These are phyloP conservation scores for Musa schizocarpa DNA, from an alignment of 176 grass and related monocot species.

Conservation along the genomic window DNA sequence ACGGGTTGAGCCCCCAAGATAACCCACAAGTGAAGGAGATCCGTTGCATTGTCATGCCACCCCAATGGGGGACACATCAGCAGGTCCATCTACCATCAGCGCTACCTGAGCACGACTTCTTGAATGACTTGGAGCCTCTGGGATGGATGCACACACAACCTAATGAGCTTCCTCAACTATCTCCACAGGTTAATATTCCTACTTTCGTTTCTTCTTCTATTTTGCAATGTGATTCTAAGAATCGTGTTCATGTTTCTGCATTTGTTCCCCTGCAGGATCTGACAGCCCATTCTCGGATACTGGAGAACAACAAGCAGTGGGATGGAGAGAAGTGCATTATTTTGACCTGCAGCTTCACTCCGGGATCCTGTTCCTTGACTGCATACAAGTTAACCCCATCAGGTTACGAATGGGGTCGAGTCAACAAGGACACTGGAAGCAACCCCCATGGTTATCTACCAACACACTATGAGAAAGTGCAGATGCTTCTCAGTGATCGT, in stretches of 20 bases:
- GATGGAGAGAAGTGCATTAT: conserved; percentile 98
- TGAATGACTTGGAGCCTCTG: conserved; percentile 81
- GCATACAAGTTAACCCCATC: conserved; percentile 93
- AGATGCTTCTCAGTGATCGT: conserved; percentile 97
- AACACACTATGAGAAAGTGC: conserved; percentile 97
- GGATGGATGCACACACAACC: conserved; percentile 99
- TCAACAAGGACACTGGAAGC: conserved; percentile 97
- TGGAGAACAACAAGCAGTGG: conserved; percentile 96
- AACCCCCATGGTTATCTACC: conserved; percentile 95
- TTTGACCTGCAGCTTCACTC: conserved; percentile 91
- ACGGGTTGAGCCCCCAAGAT: conserved; percentile 90
- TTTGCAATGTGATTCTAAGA: neutral
- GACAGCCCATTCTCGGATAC: conserved; percentile 63
- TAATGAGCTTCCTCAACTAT: conserved; percentile 93
- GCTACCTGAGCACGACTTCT: conserved; percentile 94
- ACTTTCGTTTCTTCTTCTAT: neutral
- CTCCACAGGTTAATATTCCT: conserved; percentile 63
- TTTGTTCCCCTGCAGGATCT: conserved; percentile 50
- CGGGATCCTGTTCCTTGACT: conserved; percentile 90
- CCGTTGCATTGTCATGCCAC: conserved; percentile 77
- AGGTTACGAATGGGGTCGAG: conserved; percentile 88
- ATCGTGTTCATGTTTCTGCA: neutral
- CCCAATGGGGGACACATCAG: conserved; percentile 95
- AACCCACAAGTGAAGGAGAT: conserved; percentile 98
- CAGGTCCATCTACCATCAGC: conserved; percentile 79